Conservation (phyloP, 2,329 filamentous ascomycete genomes). For the Didymellaceae sp. region DNA sequence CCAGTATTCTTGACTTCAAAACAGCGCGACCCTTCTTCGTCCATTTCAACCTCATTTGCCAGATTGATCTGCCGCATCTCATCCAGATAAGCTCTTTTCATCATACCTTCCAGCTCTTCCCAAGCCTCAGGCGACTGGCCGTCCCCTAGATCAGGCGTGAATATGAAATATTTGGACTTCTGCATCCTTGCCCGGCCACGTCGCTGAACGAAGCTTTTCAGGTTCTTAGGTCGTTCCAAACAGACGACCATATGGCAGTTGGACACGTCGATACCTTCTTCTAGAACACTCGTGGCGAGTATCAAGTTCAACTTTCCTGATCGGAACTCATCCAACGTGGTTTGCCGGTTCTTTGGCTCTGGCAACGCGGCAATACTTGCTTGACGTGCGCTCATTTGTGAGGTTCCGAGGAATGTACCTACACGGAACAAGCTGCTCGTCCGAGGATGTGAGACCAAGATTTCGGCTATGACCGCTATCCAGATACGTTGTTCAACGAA, state of each 20-base stretch:
- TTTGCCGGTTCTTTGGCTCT: slow-evolving; percentile 55
- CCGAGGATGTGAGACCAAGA: slow-evolving; percentile 43
- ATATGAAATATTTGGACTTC: slow-evolving; percentile 62
- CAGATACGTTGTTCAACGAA: slow-evolving; percentile 56
- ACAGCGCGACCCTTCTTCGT: slow-evolving; percentile 55
- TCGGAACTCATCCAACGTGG: slow-evolving; percentile 62
- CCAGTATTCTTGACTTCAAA: slow-evolving; percentile 45
- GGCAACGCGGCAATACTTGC: slow-evolving; percentile 58
- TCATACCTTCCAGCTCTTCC: slow-evolving; percentile 71
- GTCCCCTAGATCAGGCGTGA: slow-evolving; percentile 50
- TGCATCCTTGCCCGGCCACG: slow-evolving; percentile 67
- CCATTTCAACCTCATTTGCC: slow-evolving; percentile 52
- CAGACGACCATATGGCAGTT: slow-evolving; percentile 70
- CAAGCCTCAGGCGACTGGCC: slow-evolving; percentile 59
- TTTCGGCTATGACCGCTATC: slow-evolving; percentile 51
- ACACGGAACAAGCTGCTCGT: slow-evolving; percentile 46
- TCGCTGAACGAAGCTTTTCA: slow-evolving; percentile 71
- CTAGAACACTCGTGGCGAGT: slow-evolving; percentile 63
- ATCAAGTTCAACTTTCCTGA: slow-evolving; percentile 63
- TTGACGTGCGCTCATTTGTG: slow-evolving; percentile 49
- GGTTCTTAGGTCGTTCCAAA: slow-evolving; percentile 66
- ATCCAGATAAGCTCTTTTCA: slow-evolving; percentile 73
- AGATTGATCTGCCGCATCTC: slow-evolving; percentile 61
- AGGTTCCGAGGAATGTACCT: slow-evolving; percentile 63
- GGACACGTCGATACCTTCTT: slow-evolving; percentile 68